Evolutionary conservation across 2,329 filamentous ascomycete species (phyloP), one percentile per base, ranked within the genome.

Genomic region (Xylariaceae sp.): DNA sequence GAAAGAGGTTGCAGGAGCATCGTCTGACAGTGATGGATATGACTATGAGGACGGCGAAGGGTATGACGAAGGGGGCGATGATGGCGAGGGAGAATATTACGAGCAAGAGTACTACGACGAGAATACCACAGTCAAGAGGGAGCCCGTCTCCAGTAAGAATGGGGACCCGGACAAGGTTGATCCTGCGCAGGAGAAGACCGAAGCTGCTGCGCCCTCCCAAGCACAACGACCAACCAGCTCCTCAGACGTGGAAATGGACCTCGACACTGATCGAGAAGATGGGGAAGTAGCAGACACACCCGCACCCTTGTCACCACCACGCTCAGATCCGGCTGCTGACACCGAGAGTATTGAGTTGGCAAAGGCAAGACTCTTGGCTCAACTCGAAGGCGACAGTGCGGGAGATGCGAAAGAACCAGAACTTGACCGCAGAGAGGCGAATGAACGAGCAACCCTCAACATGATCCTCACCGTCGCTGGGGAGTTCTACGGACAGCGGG

Each of bases 391-490:
- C 17, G 52, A 58, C 16, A 14, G 19, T 1, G 50, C 12, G 10
- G 33, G 12, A 12, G 67, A 71, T 22, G 59, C 63, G 6, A 65
- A 66, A 18, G 54, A 62, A 16, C 55, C 66, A 34, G 50, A 47
- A 19, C 41, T 50, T 6, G 52, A 55, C 49, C 67, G 74, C n/a
- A 67, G 67, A 38, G 72, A 71, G 38, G 70, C 75, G 62, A 82
- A 79, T 66, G 77, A 77, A 74, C 77, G 81, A 28, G 87, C 84
- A n/a, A 91, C 90, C 39, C 76, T 97, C 33, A 92, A 95, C 71
- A 96, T 96, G 90, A 89, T 97, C 48, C 75, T 97, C 60, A 94
- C 89, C 0, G 80, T 97, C 34, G 86, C 88, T 44, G 92, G 90
- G 62, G 91, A 96, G 71, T 84, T 89, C 59, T 97, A 92, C 71